Evolutionary conservation across 176 grass and related monocot genomes (phyloP), one percentile per base, ranked within the genome.

Genomic region (Sorghum bicolor): DNA sequence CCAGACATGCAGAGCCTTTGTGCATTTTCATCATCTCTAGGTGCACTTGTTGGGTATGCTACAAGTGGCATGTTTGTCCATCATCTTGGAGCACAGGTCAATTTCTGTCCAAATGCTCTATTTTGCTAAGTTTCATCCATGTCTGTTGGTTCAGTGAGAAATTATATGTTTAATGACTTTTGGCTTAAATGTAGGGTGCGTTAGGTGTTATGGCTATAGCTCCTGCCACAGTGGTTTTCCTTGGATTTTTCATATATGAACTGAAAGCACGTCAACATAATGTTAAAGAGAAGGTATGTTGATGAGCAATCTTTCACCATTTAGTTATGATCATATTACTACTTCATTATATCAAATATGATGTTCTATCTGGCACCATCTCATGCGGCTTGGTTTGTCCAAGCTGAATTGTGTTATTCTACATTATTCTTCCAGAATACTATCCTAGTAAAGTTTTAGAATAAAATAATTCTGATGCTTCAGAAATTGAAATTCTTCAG

Each of bases 1-100:
- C 90, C 95, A 22, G 95, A 97, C 58, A 94, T 97, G 84, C 95
- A 97, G 83, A 94, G 88, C 82, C 92, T 97, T 66, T 92, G 92
- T 57, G 86, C 86, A 20, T 91, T 92, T 72, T 81, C 88, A 5
- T 89, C 92, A n/a, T 94, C 95, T 63, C 66, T 94, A 58, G 95
- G 95, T 38, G 95, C 92, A 64, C 86, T 97, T 48, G 72, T 97
- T 29, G 92, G 92, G 5, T 94, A 83, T 86, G 86, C 92, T 74
- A 86, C 90, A 64, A 97, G 95, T 36, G 95, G 92, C 34, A 83
- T 97, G 58, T 89, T 93, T 67, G 90, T 97, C 64, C 90, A 91
- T 34, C 78, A 89, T 85, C 81, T 97, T 19, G 92, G 92, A 11
- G 79, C 92, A 72, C 95, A 97, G 90, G 95, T 94, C 33, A 44